A percentile compares a stretch with the other conserved stretches of the same genome.
Evolutionary conservation across 1,284 basidiomycete genomes (phyloP).

Genomic region (Tremellales sp.): DNA sequence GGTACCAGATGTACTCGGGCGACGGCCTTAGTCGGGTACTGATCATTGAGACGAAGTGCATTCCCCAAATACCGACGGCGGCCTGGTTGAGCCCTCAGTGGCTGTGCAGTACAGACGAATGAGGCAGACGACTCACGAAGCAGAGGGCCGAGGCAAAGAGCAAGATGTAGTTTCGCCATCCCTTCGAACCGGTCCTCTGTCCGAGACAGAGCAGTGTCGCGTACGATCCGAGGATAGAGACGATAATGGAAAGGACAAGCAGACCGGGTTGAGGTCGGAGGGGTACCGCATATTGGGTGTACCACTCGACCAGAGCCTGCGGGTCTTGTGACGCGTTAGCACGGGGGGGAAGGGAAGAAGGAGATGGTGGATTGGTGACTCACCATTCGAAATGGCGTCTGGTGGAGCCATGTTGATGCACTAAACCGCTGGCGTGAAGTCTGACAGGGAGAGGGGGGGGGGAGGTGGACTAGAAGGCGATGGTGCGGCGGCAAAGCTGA

Average conservation of each 20-base stretch:
- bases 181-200: constrained; percentile 48
- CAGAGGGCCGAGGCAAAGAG: constrained; percentile 63
- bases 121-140: no score
- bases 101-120: no score
- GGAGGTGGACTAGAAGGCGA: no score
- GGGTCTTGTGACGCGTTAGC: constrained; percentile 37
- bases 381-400: constrained; percentile 31
- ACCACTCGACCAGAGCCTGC: constrained; percentile 43
- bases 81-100: no score
- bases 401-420: constrained; percentile 22
- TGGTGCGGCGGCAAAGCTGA: no score
- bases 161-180: constrained; percentile 47
- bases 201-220: constrained; percentile 52
- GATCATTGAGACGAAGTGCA: constrained; percentile 54
- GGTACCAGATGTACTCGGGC: constrained; percentile 47
- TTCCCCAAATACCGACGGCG: constrained; percentile 65
- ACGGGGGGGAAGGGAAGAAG: constrained; percentile 1
- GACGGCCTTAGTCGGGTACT: constrained; percentile 47
- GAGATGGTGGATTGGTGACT: constrained; percentile 3
- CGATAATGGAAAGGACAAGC: constrained; percentile 52
- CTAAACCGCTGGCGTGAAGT: no score
- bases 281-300: constrained; percentile 43
- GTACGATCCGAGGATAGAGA: constrained; percentile 52
- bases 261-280: constrained; percentile 48
- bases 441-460: no score